A percentile compares a stretch with the other conserved stretches of the same genome.
phyloP scores from a whole-genome alignment of 306 rosid genomes.

The Pachyrhizus erosus region DNA sequence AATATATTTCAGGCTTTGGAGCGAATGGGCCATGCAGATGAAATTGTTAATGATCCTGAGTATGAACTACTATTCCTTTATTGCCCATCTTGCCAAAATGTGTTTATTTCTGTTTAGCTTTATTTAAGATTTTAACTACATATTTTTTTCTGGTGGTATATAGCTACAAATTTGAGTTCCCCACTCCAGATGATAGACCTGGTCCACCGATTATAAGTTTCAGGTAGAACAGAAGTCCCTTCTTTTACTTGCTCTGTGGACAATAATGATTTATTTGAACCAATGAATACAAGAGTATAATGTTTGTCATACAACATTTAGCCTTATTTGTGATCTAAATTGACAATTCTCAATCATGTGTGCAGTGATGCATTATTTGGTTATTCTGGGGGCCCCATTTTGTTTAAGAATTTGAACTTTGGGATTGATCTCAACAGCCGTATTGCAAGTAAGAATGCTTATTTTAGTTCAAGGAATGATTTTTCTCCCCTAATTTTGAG shows the following conservation, averaged over 20 bases:
- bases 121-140: conserved; percentile 35
- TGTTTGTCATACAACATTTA: conserved; percentile 1
- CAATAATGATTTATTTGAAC: conserved; percentile 30
- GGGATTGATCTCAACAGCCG: conserved; percentile 99
- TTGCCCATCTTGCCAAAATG: background rate
- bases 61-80: conserved; percentile 56
- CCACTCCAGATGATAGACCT: conserved; percentile 99
- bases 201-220: conserved; percentile 99
- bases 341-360: conserved; percentile 20
- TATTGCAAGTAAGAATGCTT: conserved; percentile 82
- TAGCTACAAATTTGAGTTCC: conserved; percentile 99
- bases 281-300: conserved; percentile 23
- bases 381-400: conserved; percentile 89
- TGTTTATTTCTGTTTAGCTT: conserved; percentile 16
- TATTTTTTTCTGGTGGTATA: conserved; percentile 43
- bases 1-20: conserved; percentile 80
- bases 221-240: conserved; percentile 61
- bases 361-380: conserved; percentile 99
- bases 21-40: conserved; percentile 89
- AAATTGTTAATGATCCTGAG: conserved; percentile 97
- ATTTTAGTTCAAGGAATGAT: conserved; percentile 12
- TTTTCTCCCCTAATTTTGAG: conserved; percentile 2
- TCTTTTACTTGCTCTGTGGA: conserved; percentile 25
- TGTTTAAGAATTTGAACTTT: conserved; percentile 92
- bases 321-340: conserved; percentile 17